Conservation (phyloP, 129 eudicot species). For the Helianthus annuus region DNA sequence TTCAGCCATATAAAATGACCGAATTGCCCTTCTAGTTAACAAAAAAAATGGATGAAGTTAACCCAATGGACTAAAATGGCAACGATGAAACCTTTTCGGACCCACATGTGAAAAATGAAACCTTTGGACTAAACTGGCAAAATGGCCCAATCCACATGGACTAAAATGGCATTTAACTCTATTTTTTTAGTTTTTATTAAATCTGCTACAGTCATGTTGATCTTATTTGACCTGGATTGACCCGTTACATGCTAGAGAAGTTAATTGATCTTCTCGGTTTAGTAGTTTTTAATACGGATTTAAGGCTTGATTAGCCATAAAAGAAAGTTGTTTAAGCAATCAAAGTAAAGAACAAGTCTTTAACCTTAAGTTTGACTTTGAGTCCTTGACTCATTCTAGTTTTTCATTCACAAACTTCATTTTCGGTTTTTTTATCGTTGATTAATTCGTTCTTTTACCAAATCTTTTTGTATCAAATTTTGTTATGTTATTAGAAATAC, state of each 20-base stretch:
- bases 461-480: not conserved
- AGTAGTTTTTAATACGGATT: too few relatives aligned
- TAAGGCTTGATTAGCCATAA: not conserved
- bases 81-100: too few relatives aligned
- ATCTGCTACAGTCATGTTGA: not conserved
- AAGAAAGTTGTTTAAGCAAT: not conserved
- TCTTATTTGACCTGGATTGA: not conserved
- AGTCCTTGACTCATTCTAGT: conserved; percentile 5
- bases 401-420: not conserved
- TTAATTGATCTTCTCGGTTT: too few relatives aligned
- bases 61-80: too few relatives aligned
- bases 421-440: not conserved
- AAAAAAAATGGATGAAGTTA: too few relatives aligned
- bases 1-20: too few relatives aligned
- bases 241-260: too few relatives aligned
- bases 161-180: too few relatives aligned
- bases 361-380: conserved; percentile 4
- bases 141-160: too few relatives aligned
- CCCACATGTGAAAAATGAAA: too few relatives aligned
- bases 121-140: too few relatives aligned
- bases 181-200: not conserved
- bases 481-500: conserved; percentile 4
- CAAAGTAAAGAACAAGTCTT: not conserved
- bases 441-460: not conserved
- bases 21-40: too few relatives aligned